Evolutionary conservation across 768 basidiomycete genomes (phyloP).

Genomic region (Lyophyllum shimeji): DNA sequence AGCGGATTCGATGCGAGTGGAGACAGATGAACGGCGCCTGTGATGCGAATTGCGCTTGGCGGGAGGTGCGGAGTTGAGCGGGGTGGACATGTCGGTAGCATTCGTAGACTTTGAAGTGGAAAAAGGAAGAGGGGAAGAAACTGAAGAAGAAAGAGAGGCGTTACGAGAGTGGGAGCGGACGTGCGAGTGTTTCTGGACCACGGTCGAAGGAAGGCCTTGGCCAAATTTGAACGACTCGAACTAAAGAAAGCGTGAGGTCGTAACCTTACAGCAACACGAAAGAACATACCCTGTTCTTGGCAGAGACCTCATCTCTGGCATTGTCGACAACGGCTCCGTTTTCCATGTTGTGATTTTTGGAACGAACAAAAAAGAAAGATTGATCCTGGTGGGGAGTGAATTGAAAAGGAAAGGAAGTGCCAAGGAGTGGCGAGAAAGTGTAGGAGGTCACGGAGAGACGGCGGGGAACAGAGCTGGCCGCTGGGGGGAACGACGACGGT

Average conservation of each 20-base stretch:
- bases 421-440: constrained; percentile 22
- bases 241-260: constrained; percentile 31
- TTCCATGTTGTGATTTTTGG: constrained; percentile 24
- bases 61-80: constrained; percentile 30
- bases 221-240: constrained; percentile 78
- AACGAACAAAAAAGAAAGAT: constrained; percentile 29
- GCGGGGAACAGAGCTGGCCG: constrained; percentile 14
- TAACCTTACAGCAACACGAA: background rate
- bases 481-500: constrained; percentile 11
- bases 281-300: constrained; percentile 39
- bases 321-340: constrained; percentile 23
- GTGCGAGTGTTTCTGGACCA: constrained; percentile 48
- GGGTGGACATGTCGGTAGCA: constrained; percentile 34
- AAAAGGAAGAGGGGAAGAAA: constrained; percentile 37
- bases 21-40: constrained; percentile 82
- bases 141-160: constrained; percentile 50
- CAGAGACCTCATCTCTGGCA: constrained; percentile 35
- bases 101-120: constrained; percentile 39
- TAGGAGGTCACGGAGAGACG: constrained; percentile 15
- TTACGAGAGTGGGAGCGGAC: constrained; percentile 74
- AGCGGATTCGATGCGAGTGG: constrained; percentile 86
- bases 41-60: constrained; percentile 79
- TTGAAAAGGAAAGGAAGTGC: constrained; percentile 40
- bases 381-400: constrained; percentile 32
- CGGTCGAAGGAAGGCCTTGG: constrained; percentile 38